These are phyloP conservation scores for Polygonum maritimum DNA, from an alignment of 148 eudicot genomes.

Conservation along the genomic window DNA sequence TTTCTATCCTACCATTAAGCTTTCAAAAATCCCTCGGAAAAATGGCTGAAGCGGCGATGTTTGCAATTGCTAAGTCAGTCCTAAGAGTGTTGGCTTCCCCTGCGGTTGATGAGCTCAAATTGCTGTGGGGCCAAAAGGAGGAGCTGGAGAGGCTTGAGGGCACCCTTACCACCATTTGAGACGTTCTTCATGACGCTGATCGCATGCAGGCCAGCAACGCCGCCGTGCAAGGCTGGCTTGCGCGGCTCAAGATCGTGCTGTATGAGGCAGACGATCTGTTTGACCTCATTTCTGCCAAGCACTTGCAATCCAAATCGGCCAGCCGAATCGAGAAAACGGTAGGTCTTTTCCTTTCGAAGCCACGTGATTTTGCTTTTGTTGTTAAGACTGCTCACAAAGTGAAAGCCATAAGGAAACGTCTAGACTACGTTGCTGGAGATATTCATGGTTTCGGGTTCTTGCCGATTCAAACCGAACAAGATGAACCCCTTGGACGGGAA, in stretches of 20 bases:
- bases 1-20: too few relatives aligned
- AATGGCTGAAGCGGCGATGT: not conserved
- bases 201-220: not conserved
- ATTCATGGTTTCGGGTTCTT: not conserved
- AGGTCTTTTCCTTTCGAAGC: too few relatives aligned
- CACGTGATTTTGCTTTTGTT: not conserved
- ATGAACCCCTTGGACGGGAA: too few relatives aligned
- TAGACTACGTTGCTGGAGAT: not conserved
- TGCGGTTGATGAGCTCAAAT: not conserved
- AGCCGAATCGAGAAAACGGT: too few relatives aligned
- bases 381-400: too few relatives aligned
- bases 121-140: not conserved
- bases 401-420: not conserved
- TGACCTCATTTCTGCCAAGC: not conserved
- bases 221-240: not conserved
- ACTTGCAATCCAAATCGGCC: not conserved
- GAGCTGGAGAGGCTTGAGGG: not conserved
- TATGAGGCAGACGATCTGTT: not conserved
- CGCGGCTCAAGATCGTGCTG: not conserved
- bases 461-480: not conserved
- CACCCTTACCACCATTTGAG: not conserved
- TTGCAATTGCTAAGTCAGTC: not conserved
- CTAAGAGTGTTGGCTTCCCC: not conserved
- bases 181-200: not conserved
- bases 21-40: too few relatives aligned